Evolutionary conservation across 2,329 filamentous ascomycete species (phyloP).

Genomic region (Stylonectria norvegica): DNA sequence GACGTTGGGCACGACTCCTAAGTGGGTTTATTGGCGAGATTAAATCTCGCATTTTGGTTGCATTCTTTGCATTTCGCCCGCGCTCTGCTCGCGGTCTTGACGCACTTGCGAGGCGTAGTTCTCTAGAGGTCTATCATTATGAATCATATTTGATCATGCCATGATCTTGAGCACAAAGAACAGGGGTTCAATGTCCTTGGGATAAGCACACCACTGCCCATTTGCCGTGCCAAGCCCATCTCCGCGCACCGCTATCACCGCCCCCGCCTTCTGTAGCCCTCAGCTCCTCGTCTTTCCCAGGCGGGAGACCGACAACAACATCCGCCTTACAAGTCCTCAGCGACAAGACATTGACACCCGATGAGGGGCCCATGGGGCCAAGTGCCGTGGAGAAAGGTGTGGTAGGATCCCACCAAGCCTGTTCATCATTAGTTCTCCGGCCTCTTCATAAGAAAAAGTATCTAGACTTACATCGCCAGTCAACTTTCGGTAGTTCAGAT

Average conservation of each 20-base stretch:
- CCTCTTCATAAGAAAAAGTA: not conserved
- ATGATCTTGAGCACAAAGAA: too few relatives aligned
- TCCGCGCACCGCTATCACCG: slow-evolving; percentile 65
- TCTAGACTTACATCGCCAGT: slow-evolving; percentile 70
- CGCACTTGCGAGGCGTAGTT: too few relatives aligned
- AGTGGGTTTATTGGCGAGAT: too few relatives aligned
- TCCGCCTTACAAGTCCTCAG: slow-evolving; percentile 96
- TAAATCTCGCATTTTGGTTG: too few relatives aligned
- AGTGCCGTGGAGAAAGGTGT: slow-evolving; percentile 83
- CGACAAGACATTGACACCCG: slow-evolving; percentile 79
- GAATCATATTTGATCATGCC: too few relatives aligned
- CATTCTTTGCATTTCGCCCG: too few relatives aligned
- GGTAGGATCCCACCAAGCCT: slow-evolving; percentile 70
- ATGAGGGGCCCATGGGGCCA: slow-evolving; percentile 77
- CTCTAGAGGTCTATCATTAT: too few relatives aligned
- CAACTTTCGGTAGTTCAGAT: slow-evolving; percentile 93
- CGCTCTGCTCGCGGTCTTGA: too few relatives aligned
- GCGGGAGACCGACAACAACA: slow-evolving; percentile 81
- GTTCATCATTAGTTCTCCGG: slow-evolving; percentile 10
- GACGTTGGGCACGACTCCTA: too few relatives aligned
- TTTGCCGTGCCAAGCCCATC: slow-evolving; percentile 95
- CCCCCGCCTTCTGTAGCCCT: slow-evolving; percentile 65
- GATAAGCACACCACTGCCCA: slow-evolving; percentile 78
- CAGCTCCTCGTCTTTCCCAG: slow-evolving; percentile 80
- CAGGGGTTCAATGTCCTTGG: slow-evolving; percentile 31